A percentile compares a stretch with the other conserved stretches of the same genome.
Evolutionary conservation across 345 rosid species (phyloP).

Genomic region (Stellera chamaejasme): DNA sequence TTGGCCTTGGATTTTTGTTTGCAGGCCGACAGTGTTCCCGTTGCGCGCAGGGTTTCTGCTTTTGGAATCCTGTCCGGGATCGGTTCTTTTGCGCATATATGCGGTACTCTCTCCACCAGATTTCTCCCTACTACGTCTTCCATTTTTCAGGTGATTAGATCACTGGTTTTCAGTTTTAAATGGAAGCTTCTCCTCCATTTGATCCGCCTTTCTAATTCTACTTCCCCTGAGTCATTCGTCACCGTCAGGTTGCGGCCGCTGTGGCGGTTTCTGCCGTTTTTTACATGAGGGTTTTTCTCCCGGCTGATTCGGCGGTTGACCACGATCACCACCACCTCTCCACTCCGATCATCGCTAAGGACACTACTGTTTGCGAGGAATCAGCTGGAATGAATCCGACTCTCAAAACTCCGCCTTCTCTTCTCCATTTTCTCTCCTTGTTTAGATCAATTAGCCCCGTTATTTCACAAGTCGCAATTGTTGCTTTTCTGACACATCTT

Average conservation of each 20-base stretch:
- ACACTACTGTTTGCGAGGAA: constrained; percentile 17
- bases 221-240: too few species aligned
- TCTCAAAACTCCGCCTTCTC: constrained; percentile 33
- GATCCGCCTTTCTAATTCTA: neutral
- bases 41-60: constrained; percentile 43
- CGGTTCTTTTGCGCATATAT: constrained; percentile 54
- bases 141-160: constrained; percentile 48
- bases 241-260: constrained; percentile 39
- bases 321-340: constrained; percentile 17
- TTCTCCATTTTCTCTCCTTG: constrained; percentile 33
- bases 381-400: constrained; percentile 10
- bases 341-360: constrained; percentile 31
- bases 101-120: constrained; percentile 61
- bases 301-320: constrained; percentile 31
- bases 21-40: constrained; percentile 64
- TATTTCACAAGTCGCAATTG: constrained; percentile 55
- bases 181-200: neutral
- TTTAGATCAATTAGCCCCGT: constrained; percentile 53
- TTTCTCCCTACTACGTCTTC: constrained; percentile 57
- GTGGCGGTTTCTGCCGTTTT: constrained; percentile 35
- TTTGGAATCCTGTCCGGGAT: constrained; percentile 65
- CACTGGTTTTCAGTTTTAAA: neutral
- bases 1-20: neutral
- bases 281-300: constrained; percentile 60
- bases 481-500: constrained; percentile 59